Conservation (phyloP, 2,329 filamentous ascomycete species). For the Emydomyces testavorans region DNA sequence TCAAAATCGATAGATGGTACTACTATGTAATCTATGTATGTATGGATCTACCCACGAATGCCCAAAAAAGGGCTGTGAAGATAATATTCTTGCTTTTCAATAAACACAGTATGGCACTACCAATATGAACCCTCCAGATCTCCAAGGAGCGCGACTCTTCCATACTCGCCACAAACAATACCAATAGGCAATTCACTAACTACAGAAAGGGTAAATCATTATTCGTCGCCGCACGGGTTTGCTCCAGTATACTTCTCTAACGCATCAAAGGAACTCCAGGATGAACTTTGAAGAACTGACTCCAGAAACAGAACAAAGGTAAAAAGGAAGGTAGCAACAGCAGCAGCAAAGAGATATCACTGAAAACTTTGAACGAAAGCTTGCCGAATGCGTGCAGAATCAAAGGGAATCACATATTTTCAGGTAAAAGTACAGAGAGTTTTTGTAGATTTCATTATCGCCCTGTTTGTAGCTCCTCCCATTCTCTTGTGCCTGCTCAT, state of each 20-base stretch:
- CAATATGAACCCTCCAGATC: too few species aligned
- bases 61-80: too few species aligned
- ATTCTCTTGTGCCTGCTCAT: not conserved
- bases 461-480: not conserved
- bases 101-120: too few species aligned
- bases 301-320: not conserved
- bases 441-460: not conserved
- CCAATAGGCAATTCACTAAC: too few species aligned
- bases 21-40: too few species aligned
- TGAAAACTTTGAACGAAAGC: not conserved
- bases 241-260: not conserved
- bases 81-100: too few species aligned
- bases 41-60: too few species aligned
- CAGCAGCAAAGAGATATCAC: not conserved
- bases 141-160: too few species aligned
- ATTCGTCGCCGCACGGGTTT: too few species aligned
- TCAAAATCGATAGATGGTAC: too few species aligned
- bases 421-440: constrained; percentile 9
- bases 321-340: constrained; percentile 3
- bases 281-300: constrained; percentile 1
- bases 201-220: too few species aligned
- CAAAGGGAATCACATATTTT: constrained; percentile 2
- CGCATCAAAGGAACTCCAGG: not conserved
- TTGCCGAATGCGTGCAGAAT: not conserved
- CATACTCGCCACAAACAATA: too few species aligned